Base-by-base conservation (phyloP, 306 rosid species). In the Citrullus amarus region DNA sequence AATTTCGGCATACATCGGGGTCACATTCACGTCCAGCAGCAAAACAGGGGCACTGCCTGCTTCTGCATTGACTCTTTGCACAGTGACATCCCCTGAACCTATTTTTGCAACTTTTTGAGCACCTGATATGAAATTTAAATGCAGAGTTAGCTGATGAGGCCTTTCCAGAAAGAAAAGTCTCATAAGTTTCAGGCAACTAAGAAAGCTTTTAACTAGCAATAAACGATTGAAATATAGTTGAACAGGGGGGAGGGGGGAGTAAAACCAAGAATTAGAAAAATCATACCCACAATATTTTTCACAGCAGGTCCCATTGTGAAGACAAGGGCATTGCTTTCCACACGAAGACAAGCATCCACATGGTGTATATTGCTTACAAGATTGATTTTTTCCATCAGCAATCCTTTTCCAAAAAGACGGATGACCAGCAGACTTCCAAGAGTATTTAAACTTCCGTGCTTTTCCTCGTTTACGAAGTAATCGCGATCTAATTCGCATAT, bases 281-380 rank as follows among this genome's bases (percentile, higher is more conserved):
- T 34, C 89, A 59, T 88, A 94, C 97, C 97, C 98, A 32, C 98
- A 94, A 79, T 90, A 90, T 83, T 94, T 94, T 83, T 94, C 98
- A 58, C 98, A 93, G 85, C 91, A 94, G 72, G 89, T 84, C 77
- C 86, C 93, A 77, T 80, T 82, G 9, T 80, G 70, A 72, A 82
- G 83, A 82, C 97, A 94, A 73, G 97, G 75, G 80, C 98, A 94
- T 69, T 94, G 75, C 85, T 88, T 92, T 78, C 96, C 96, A 75
- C 98, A 92, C 75, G 82, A 78, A 60, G 89, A 87, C 76, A 80
- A 82, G 79, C 98, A 92, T 67, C 84, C 94, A 83, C 98, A 94
- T 0, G 98, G 97, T 14, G 80, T 87, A 81, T 88, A 89, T 65
- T 90, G 96, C 72, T 86, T 92, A 66, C 85, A 63, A 17, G 80